A percentile compares a stretch with the other conserved stretches of the same genome.
These are phyloP conservation scores for Paecilomyces niveus DNA, from an alignment of 2,329 filamentous ascomycete genomes.

Conservation along the genomic window DNA sequence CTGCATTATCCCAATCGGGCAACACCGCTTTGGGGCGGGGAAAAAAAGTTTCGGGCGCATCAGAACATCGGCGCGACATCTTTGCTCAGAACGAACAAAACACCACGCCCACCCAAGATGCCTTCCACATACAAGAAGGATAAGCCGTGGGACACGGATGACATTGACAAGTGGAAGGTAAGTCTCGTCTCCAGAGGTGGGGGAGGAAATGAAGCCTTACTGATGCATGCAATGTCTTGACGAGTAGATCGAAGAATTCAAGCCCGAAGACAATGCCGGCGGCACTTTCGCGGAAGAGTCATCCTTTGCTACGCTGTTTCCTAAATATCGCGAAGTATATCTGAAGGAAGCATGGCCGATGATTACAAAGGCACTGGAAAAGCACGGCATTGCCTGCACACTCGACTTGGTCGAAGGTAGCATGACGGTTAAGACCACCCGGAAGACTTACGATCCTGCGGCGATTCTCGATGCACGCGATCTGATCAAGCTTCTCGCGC, in stretches of 20 bases:
- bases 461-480: conserved; percentile 90
- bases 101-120: conserved; percentile 47
- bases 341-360: conserved; percentile 89
- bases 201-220: neutral
- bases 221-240: neutral
- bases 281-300: conserved; percentile 91
- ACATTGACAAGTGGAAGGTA: conserved; percentile 94
- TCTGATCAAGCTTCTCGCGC: conserved; percentile 83
- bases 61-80: neutral
- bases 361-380: conserved; percentile 79
- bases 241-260: conserved; percentile 68
- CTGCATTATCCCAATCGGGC: conserved; percentile 7
- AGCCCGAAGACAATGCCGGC: conserved; percentile 71
- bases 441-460: conserved; percentile 85
- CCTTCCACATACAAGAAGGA: conserved; percentile 83
- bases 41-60: conserved; percentile 13
- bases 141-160: conserved; percentile 93
- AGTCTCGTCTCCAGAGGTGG: conserved; percentile 3
- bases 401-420: conserved; percentile 91
- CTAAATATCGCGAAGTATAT: conserved; percentile 94
- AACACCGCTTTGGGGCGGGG: conserved; percentile 12
- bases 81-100: neutral
- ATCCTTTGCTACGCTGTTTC: conserved; percentile 75
- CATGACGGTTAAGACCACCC: conserved; percentile 94
- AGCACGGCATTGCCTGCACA: conserved; percentile 79